These are phyloP conservation scores for Umbellularia californica DNA, from an alignment of 164 flowering plant species.

Conservation along the genomic window DNA sequence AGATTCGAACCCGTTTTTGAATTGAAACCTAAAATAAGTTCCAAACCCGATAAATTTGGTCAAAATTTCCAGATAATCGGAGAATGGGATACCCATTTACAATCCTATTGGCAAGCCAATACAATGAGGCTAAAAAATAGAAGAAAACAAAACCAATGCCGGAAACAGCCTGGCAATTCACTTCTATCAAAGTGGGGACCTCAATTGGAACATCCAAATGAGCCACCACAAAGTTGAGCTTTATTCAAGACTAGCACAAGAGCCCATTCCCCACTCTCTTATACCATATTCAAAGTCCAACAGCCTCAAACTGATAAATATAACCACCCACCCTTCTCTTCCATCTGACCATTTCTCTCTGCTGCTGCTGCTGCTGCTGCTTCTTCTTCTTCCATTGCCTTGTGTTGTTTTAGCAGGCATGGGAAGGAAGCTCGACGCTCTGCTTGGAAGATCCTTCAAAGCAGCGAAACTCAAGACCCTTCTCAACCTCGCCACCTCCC, in stretches of 20 bases:
- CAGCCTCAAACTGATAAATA: background rate
- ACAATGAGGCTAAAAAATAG: too few relatives aligned
- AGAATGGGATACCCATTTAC: too few relatives aligned
- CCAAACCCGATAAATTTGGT: too few relatives aligned
- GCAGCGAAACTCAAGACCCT: constrained; percentile 42
- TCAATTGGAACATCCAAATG: background rate
- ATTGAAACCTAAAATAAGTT: too few relatives aligned
- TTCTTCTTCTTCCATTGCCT: background rate
- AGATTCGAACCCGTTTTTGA: too few relatives aligned
- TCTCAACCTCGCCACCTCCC: constrained; percentile 42
- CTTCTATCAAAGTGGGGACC: background rate
- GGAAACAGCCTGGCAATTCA: too few relatives aligned
- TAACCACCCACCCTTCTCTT: background rate
- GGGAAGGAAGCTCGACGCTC: constrained; percentile 50
- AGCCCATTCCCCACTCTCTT: background rate
- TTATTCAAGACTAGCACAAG: background rate
- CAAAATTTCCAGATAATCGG: too few relatives aligned
- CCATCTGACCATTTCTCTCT: background rate
- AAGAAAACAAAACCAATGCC: too few relatives aligned
- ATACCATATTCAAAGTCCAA: background rate
- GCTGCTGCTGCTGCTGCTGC: background rate
- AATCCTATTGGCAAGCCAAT: too few relatives aligned
- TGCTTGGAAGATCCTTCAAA: constrained; percentile 54
- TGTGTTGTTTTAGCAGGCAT: constrained; percentile 16
- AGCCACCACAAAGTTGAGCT: background rate